Base-by-base conservation (phyloP, 257 asterid genomes). In the Osmanthus fragrans region DNA sequence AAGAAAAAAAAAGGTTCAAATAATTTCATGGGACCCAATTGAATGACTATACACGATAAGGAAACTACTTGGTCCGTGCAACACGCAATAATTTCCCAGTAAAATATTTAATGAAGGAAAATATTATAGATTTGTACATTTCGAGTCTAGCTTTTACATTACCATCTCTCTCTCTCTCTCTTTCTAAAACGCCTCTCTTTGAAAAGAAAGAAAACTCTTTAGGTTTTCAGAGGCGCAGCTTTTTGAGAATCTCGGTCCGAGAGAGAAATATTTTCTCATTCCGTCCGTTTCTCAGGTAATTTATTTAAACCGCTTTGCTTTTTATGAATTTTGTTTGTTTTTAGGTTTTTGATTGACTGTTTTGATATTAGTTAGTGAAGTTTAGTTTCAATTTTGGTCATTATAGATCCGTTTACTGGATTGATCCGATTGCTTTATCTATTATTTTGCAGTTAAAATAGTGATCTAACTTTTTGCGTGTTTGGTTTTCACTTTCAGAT, bases 171-270 rank as follows among this genome's bases (percentile, higher is more conserved):
- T 34, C 19, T 32, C 32, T 30, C 29, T 78, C 83, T 74, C 85
- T 77, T 83, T 82, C 79, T 23, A 63, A 27, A 34, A 39, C 32
- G 10, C 12, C 81, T 67, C 83, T 73, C 78, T 58, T 70, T 45
- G 16, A n/a, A 6, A 19, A 10, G 56, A 18, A 37, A 45, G 33
- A 2, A 10, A 40, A 40, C 79, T 47, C 79, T 70, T 83, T 83
- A 81, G 89, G 89, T 81, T 86, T 83, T 56, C 75, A 23, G 49
- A 32, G 80, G 82, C 87, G 84, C 84, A 82, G 84, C 82, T 79
- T 79, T 76, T 72, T 81, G 63, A 80, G 76, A 75, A 18, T 69
- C 65, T 37, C 75, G 85, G 77, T 77, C 76, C 80, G 69, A 47
- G 49, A 42, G 27, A 63, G 79, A 65, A 75, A 21, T 78, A 73